Evolutionary conservation across 306 rosid genomes (phyloP).

Genomic region (Parietaria judaica): DNA sequence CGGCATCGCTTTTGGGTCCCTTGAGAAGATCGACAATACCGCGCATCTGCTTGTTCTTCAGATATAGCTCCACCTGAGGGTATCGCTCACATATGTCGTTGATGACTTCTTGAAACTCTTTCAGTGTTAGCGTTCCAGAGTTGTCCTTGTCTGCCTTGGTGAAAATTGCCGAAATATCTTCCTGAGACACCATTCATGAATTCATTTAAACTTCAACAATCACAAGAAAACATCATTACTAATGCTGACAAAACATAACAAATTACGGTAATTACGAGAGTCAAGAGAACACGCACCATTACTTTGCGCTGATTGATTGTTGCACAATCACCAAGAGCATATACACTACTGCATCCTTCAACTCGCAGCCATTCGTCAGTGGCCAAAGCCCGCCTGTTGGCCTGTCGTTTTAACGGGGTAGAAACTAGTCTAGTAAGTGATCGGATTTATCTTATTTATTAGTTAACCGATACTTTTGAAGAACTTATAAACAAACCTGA

Average conservation of each 20-base stretch:
- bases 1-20: constrained; percentile 49
- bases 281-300: constrained; percentile 43
- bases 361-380: constrained; percentile 99
- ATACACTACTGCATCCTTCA: constrained; percentile 69
- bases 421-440: background rate
- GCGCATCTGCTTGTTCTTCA: constrained; percentile 69
- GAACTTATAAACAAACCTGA: constrained; percentile 52
- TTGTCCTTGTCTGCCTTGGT: constrained; percentile 69
- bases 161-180: constrained; percentile 72
- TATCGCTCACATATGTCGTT: constrained; percentile 79
- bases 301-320: constrained; percentile 96
- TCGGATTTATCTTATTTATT: background rate
- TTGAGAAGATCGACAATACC: constrained; percentile 57
- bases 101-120: constrained; percentile 61
- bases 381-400: constrained; percentile 84
- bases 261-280: background rate
- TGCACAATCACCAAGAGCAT: constrained; percentile 96
- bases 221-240: background rate
- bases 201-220: background rate
- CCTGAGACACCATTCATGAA: constrained; percentile 26
- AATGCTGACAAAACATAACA: background rate
- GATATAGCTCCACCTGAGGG: constrained; percentile 82
- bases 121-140: constrained; percentile 73
- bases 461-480: background rate
- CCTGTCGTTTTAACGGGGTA: constrained; percentile 34